Evolutionary conservation across 768 basidiomycete genomes (phyloP), one percentile per base, ranked within the genome.

Genomic region (Kwoniella dendrophila): DNA sequence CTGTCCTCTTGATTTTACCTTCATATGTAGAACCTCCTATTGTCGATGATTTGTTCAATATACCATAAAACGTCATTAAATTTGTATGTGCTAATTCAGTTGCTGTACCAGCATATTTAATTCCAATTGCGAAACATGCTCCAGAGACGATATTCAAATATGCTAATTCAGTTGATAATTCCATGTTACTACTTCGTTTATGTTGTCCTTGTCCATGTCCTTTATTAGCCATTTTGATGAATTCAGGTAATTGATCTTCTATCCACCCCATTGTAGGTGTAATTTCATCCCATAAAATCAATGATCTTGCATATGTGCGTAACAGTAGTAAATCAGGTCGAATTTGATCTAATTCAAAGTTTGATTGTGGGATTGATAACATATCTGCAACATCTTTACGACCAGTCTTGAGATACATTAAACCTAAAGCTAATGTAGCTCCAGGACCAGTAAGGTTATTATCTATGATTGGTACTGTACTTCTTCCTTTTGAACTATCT

Each of bases 81-180:
- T 90, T 84, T 45, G 84, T 81, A 73, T 96, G 92, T 1, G 94
- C 95, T 67, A 92, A 88, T 61, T 92, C 89, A 20, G 89, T 84
- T 0, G 93, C 94, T 1, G 92, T 95, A 4, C 96, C 95, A 3
- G 95, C 95, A 70, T 87, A 96, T 77, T 95, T 97, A 62, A 99
- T 81, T 10, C 88, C 93, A 38, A 98, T 84, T 1, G 86, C 90
- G 66, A 97, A 93, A 79, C 94, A 97, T 59, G 88, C 88, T 2
- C 91, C 95, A 1, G 93, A 87, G 33, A 95, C 79, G 63, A 98
- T 89, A 74, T 95, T 89, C 80, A 90, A 90, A 78, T 93, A 90
- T 0, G 93, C 95, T 56, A 96, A 78, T 72, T 97, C 92, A 66
- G 88, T 83, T 14, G 88, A 85, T 59, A 72, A 59, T 43, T 72